Evolutionary conservation across 2,329 filamentous ascomycete species (phyloP).

Genomic region (Penicillium sp.): DNA sequence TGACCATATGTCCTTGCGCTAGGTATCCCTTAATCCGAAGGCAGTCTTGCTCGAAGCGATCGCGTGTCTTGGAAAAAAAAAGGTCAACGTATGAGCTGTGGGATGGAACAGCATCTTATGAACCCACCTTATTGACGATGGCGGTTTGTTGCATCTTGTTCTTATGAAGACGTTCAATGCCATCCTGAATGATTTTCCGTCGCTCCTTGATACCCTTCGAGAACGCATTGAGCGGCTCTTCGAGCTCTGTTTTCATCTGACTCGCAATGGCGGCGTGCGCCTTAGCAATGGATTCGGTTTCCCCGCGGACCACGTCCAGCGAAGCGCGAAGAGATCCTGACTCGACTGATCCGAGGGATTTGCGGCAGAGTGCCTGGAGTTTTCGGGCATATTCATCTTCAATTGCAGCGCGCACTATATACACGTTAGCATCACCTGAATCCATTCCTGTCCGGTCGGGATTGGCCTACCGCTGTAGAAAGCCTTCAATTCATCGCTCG

Average conservation of each 20-base stretch:
- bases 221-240: constrained; percentile 90
- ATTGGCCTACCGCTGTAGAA: constrained; percentile 79
- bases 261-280: constrained; percentile 85
- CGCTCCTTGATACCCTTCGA: constrained; percentile 94
- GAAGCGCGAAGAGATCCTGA: constrained; percentile 79
- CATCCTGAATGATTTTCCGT: constrained; percentile 91
- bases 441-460: neutral
- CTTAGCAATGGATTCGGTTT: constrained; percentile 92
- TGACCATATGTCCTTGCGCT: constrained; percentile 98
- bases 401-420: constrained; percentile 78
- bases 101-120: too few species aligned
- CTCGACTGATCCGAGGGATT: constrained; percentile 86
- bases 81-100: neutral
- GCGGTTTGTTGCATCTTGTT: constrained; percentile 90
- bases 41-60: constrained; percentile 96
- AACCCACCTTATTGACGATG: constrained; percentile 82
- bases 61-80: constrained; percentile 64
- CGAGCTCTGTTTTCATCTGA: constrained; percentile 95
- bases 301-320: constrained; percentile 81
- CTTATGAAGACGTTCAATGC: constrained; percentile 92
- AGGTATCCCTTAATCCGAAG: constrained; percentile 98
- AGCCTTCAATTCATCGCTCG: constrained; percentile 86
- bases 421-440: neutral
- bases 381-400: constrained; percentile 97
- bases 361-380: constrained; percentile 79